phyloP scores from a whole-genome alignment of 768 basidiomycete genomes.

The Calvatia gigantea region DNA sequence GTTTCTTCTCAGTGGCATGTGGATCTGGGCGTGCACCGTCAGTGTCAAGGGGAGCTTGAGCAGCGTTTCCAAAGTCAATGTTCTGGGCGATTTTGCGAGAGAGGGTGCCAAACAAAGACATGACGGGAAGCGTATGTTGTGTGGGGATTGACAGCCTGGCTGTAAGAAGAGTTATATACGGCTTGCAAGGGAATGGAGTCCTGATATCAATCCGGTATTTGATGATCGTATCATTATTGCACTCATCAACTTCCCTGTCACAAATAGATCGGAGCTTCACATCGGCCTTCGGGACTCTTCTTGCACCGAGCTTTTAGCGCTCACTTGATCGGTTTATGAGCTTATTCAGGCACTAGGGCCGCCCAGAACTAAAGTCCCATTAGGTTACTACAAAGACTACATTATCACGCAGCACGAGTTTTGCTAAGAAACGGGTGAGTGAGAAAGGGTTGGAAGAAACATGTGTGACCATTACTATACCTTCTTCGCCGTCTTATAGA shows the following conservation, averaged over 20 bases:
- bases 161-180: conserved; percentile 3
- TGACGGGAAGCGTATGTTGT: conserved; percentile 15
- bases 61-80: conserved; percentile 21
- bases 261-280: conserved; percentile 3
- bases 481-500: conserved; percentile 99
- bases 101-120: conserved; percentile 16
- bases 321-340: too few relatives aligned
- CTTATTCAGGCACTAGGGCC: neutral
- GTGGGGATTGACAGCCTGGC: conserved; percentile 6
- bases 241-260: conserved; percentile 5
- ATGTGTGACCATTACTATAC: conserved; percentile 37
- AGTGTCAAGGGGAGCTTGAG: conserved; percentile 27
- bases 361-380: neutral
- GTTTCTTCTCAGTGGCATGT: conserved; percentile 20
- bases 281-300: conserved; percentile 7
- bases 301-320: neutral
- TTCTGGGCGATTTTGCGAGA: conserved; percentile 20
- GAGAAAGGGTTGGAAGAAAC: conserved; percentile 11
- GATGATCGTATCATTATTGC: conserved; percentile 7
- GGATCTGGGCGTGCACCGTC: conserved; percentile 28
- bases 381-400: conserved; percentile 31
- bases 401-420: conserved; percentile 92
- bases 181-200: neutral
- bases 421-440: conserved; percentile 55
- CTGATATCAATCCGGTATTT: conserved; percentile 1